phyloP scores from a whole-genome alignment of 192 early-diverging fungal genomes.

The Coemansia sp. region DNA sequence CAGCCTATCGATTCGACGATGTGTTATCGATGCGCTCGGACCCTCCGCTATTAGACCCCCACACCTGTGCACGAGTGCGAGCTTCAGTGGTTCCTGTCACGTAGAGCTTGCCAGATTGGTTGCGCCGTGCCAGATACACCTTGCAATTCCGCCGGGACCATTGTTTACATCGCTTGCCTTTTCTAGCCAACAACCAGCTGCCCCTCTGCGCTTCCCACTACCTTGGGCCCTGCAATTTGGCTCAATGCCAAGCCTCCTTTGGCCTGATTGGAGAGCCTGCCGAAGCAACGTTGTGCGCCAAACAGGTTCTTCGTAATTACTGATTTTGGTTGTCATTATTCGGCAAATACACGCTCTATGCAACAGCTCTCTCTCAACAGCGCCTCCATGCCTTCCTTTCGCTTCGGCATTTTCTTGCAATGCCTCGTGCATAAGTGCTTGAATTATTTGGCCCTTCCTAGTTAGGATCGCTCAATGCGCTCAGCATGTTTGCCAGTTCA shows the following conservation, averaged over 20 bases:
- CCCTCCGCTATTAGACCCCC: neutral
- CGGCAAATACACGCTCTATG: neutral
- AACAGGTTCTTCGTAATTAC: neutral
- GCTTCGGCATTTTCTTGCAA: neutral
- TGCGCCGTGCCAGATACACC: neutral
- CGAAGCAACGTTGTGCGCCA: neutral
- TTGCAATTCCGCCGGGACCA: neutral
- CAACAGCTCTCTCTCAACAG: neutral
- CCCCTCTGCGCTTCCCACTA: constrained; percentile 2
- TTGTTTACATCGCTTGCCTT: neutral
- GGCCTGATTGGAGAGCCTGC: neutral
- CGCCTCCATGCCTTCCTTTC: neutral
- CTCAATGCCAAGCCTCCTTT: neutral
- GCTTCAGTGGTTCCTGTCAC: neutral
- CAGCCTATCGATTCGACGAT: neutral
- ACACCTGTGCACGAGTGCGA: neutral
- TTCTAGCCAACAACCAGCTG: neutral
- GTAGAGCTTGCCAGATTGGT: neutral
- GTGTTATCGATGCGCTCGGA: constrained; percentile 1
- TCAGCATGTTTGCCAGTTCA: neutral
- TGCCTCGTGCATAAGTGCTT: neutral
- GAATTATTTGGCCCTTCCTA: neutral
- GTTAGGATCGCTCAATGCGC: neutral
- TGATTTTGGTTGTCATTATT: neutral
- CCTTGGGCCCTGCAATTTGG: neutral